A percentile compares a stretch with the other conserved stretches of the same genome.
Conservation (phyloP, 225 moss, liverwort and hornwort genomes). For the Physcomitrellopsis africana region DNA sequence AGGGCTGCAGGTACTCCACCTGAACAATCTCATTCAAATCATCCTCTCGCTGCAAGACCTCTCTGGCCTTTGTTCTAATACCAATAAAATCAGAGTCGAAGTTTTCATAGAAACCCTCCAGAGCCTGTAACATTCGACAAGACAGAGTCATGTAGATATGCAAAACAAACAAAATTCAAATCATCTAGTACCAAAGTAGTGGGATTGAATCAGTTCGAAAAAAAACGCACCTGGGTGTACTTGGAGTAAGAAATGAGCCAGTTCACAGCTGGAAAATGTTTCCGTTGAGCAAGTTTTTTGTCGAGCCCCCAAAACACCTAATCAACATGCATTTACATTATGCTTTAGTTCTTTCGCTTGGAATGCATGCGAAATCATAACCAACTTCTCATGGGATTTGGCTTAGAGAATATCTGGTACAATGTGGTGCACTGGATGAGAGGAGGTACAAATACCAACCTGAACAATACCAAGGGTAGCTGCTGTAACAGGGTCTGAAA, state of each 20-base stretch:
- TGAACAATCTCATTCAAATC: conserved; percentile 80
- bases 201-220: neutral
- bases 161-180: too few species aligned
- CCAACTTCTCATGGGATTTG: neutral
- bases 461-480: conserved; percentile 82
- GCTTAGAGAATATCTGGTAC: neutral
- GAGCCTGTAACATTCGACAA: conserved; percentile 33
- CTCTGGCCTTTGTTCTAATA: conserved; percentile 72
- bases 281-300: conserved; percentile 74
- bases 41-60: conserved; percentile 71
- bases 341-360: neutral
- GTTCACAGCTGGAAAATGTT: conserved; percentile 78
- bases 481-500: conserved; percentile 78
- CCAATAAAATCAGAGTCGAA: conserved; percentile 74
- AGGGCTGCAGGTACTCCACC: conserved; percentile 26
- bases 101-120: conserved; percentile 60
- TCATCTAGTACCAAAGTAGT: neutral
- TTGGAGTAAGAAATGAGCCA: conserved; percentile 84
- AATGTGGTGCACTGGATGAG: neutral
- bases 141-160: neutral
- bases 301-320: conserved; percentile 83
- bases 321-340: neutral
- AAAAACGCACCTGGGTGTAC: conserved; percentile 50
- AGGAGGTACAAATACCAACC: conserved; percentile 29
- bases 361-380: neutral